Base-by-base conservation (phyloP, 352 stramenopile species). In the Phytophthora citricola region DNA sequence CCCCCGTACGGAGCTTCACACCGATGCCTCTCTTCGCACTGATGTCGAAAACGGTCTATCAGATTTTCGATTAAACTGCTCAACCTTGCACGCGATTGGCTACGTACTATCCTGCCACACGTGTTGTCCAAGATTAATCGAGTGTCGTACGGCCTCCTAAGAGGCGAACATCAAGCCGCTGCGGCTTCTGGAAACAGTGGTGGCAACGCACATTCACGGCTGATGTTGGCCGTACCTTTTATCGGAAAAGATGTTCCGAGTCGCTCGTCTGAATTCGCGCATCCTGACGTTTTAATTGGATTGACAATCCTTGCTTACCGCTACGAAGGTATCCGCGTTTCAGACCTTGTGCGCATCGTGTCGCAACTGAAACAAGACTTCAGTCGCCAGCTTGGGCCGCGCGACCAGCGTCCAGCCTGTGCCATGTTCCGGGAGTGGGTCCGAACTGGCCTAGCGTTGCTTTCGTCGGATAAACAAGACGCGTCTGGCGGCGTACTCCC, bases 161-260 rank as follows among this genome's bases (percentile, higher is more conserved):
- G 90, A 75, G 71, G 78, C 60, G 81, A 92, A 44, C 77, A 93
- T 63, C 81, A 88, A 46, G 38, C 74, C 2, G 66, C 75, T 48
- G 69, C 78, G 4, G 62, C 75, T 2, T 76, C 72, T 41, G 75
- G 62, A 88, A 55, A 84, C 81, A 68, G 64, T 79, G 74, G 67
- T 64, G 89, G 90, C 2, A 98, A 98, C 63, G 97, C 98, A 43
- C 97, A 97, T n/a, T 98, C 97, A 43, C 93, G 98, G 36, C 72
- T 98, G 36, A 78, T 99, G 48, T 76, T 99, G 36, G 98, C 98
- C 1, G 95, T 99, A 4, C 98, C 98, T 27, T 99, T 99, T 69
- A 96, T 99, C 31, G 98, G 97, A 24, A 99, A 99, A 73, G 98
- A 99, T 77, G 98, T 99, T 12, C 98, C 98, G 4, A 99, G 93